Conservation (phyloP, 179 eudicot genomes). For the Silene coronaria region DNA sequence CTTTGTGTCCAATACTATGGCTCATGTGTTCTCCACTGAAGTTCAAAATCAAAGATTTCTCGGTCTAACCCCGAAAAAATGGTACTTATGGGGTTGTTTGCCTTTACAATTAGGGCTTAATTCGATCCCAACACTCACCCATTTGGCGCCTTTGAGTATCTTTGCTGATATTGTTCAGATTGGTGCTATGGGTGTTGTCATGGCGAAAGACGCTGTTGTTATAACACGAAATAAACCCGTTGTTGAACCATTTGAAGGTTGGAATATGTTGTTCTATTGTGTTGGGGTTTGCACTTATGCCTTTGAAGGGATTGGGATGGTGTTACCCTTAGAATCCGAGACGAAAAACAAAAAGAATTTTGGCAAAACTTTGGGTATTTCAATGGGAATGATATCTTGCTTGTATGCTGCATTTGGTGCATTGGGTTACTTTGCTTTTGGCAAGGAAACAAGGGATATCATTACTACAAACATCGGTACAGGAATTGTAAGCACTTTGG, state of each 20-base stretch:
- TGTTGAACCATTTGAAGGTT: constrained; percentile 51
- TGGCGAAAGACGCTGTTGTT: constrained; percentile 50
- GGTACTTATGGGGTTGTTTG: constrained; percentile 67
- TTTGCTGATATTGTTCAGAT: constrained; percentile 89
- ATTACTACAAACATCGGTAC: constrained; percentile 79
- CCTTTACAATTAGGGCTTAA: constrained; percentile 90
- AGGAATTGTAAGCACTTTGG: constrained; percentile 59
- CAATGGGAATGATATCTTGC: constrained; percentile 60
- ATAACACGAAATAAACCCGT: constrained; percentile 36
- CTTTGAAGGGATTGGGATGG: constrained; percentile 94
- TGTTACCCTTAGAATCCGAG: constrained; percentile 75
- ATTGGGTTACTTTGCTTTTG: constrained; percentile 84
- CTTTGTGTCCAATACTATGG: constrained; percentile 63
- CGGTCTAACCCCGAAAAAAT: constrained; percentile 44
- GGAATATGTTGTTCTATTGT: constrained; percentile 56
- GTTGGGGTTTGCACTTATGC: constrained; percentile 85
- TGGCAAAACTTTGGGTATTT: constrained; percentile 51
- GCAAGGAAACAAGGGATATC: constrained; percentile 70
- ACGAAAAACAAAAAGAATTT: constrained; percentile 49
- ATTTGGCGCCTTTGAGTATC: constrained; percentile 86
- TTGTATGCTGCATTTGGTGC: constrained; percentile 69
- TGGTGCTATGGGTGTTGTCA: constrained; percentile 84
- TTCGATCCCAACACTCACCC: constrained; percentile 80
- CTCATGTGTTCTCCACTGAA: constrained; percentile 37
- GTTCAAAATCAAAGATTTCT: constrained; percentile 16